phyloP scores from a whole-genome alignment of 352 stramenopile genomes.

The Blastocystis hominis region DNA sequence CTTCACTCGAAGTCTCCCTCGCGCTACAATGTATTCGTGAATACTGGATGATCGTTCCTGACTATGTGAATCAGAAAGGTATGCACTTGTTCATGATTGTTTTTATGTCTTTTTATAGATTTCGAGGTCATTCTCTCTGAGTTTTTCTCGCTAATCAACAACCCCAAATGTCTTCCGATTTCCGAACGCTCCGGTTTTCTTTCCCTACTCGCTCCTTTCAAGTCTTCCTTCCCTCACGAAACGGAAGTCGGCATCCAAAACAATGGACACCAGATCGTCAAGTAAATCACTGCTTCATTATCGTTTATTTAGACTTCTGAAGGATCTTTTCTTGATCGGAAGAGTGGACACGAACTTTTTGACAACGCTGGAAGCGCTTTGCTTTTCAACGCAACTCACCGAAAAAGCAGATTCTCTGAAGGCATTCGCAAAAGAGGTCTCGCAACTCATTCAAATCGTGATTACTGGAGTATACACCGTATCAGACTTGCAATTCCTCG shows the following conservation, averaged over 20 bases:
- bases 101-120: neutral
- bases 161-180: neutral
- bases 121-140: neutral
- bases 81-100: neutral
- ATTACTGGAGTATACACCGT: neutral
- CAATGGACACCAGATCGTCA: neutral
- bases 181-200: neutral
- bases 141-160: neutral
- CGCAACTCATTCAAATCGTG: neutral
- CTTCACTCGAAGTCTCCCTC: neutral
- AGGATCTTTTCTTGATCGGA: neutral
- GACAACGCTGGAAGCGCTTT: neutral
- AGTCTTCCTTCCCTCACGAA: neutral
- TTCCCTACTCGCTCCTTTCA: neutral
- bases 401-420: neutral
- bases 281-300: neutral
- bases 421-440: neutral
- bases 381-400: neutral
- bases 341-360: neutral
- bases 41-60: neutral
- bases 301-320: neutral
- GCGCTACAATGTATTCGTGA: neutral
- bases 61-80: neutral
- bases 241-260: neutral
- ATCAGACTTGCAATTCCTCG: neutral